phyloP scores from a whole-genome alignment of 768 basidiomycete species.

The Kondoa subrosea region DNA sequence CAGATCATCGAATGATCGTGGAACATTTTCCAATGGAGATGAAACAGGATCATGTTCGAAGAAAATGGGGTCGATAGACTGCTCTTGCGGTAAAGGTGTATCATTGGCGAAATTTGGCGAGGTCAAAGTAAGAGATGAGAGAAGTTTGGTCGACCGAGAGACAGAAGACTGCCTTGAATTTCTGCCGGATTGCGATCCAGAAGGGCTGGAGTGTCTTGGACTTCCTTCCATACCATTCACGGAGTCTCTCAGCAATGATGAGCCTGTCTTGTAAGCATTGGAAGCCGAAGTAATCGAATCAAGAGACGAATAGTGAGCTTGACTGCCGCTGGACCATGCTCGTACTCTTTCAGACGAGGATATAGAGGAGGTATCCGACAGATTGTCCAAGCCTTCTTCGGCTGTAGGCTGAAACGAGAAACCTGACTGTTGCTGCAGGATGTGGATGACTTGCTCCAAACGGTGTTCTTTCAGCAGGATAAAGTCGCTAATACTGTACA shows the following conservation, averaged over 20 bases:
- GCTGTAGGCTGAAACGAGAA: slow-evolving; percentile 1
- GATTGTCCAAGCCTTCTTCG: background rate
- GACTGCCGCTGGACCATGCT: background rate
- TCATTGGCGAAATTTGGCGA: no score
- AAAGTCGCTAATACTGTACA: slow-evolving; percentile 8
- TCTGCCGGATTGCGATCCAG: background rate
- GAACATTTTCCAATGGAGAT: background rate
- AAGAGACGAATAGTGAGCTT: background rate
- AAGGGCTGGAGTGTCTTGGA: background rate
- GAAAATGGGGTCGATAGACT: no score
- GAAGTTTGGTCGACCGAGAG: background rate
- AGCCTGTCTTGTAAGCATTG: background rate
- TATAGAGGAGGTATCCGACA: background rate
- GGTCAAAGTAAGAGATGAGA: background rate
- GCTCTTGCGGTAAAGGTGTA: no score
- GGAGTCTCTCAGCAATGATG: background rate
- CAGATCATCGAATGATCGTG: slow-evolving; percentile 16
- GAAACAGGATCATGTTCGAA: no score
- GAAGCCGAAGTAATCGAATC: no score
- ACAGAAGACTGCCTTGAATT: background rate
- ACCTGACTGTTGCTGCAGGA: slow-evolving; percentile 10
- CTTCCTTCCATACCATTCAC: background rate
- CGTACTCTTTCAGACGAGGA: background rate
- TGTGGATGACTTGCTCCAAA: slow-evolving; percentile 13
- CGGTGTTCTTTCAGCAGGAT: slow-evolving; percentile 14